These are phyloP conservation scores for Cryoendolithus antarcticus DNA, from an alignment of 2,329 filamentous ascomycete species.

Conservation along the genomic window DNA sequence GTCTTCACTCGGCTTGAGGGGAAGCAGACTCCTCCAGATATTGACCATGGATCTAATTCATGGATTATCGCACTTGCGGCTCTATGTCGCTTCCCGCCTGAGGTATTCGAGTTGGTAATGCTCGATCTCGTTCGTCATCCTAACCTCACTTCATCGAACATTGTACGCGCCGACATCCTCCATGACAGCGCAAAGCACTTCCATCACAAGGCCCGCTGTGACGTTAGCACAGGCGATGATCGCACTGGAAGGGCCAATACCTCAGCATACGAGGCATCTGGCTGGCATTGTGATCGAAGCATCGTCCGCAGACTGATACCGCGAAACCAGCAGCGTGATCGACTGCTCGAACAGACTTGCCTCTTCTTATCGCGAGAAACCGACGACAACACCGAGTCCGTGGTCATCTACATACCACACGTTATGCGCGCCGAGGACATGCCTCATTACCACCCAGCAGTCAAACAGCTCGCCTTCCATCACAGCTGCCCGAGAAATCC, in stretches of 20 bases:
- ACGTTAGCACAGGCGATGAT: background rate
- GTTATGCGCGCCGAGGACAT: slow-evolving; percentile 47
- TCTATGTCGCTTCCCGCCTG: slow-evolving; percentile 39
- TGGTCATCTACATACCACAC: slow-evolving; percentile 73
- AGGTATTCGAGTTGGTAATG: slow-evolving; percentile 56
- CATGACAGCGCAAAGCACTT: slow-evolving; percentile 33
- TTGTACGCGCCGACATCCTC: slow-evolving; percentile 67
- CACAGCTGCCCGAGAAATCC: slow-evolving; percentile 44
- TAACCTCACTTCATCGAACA: slow-evolving; percentile 64
- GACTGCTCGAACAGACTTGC: slow-evolving; percentile 69
- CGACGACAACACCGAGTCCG: slow-evolving; percentile 28
- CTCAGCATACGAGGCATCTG: slow-evolving; percentile 5
- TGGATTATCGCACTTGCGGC: too few relatives aligned
- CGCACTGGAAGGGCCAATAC: background rate
- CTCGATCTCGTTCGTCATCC: slow-evolving; percentile 65
- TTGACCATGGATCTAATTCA: too few relatives aligned
- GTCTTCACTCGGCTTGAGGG: too few relatives aligned
- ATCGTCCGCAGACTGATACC: slow-evolving; percentile 71
- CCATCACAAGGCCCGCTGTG: too few relatives aligned
- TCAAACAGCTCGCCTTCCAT: slow-evolving; percentile 62
- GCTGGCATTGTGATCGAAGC: slow-evolving; percentile 42
- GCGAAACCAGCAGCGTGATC: slow-evolving; percentile 65
- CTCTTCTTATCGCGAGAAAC: slow-evolving; percentile 42
- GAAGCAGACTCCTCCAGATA: too few relatives aligned
- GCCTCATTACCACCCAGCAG: slow-evolving; percentile 79